Percentiles rank a stretch among this genome's conserved stretches.
Conservation (phyloP, 2,329 filamentous ascomycete species). For the Scopulariopsis brevicaulis region DNA sequence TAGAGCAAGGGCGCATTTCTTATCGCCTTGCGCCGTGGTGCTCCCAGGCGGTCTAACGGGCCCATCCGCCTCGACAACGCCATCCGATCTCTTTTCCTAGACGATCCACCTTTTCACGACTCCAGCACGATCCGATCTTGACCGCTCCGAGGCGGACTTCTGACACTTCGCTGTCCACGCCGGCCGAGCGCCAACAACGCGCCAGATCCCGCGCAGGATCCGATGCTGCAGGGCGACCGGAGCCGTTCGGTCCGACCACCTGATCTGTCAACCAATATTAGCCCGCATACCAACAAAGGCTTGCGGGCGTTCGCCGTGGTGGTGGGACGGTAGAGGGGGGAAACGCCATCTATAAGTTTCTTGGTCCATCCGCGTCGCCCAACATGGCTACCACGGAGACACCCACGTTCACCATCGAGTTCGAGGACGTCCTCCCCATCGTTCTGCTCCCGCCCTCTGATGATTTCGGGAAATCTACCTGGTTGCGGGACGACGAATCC, state of each 20-base stretch:
- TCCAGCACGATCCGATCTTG: neutral
- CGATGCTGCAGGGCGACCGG: neutral
- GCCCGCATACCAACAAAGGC: neutral
- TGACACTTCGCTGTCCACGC: neutral
- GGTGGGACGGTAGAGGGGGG: neutral
- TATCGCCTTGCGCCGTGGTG: neutral
- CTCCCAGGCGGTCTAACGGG: neutral
- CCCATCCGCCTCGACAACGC: neutral
- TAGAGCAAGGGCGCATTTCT: neutral
- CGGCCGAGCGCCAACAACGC: neutral
- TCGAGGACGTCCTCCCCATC: constrained; percentile 1
- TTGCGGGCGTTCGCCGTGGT: neutral
- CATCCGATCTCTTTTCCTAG: neutral
- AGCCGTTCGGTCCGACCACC: neutral
- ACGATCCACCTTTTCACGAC: neutral
- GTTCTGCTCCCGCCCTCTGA: neutral
- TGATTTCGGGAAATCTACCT: neutral
- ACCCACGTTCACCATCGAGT: neutral
- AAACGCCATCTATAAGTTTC: neutral
- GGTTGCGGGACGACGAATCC: neutral
- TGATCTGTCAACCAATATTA: neutral
- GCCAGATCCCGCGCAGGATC: neutral
- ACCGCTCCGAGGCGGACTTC: neutral
- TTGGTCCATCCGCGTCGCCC: neutral
- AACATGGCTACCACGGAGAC: constrained; percentile 2